Evolutionary conservation across 345 rosid genomes (phyloP).

Genomic region (Gynandropsis gynandra): DNA sequence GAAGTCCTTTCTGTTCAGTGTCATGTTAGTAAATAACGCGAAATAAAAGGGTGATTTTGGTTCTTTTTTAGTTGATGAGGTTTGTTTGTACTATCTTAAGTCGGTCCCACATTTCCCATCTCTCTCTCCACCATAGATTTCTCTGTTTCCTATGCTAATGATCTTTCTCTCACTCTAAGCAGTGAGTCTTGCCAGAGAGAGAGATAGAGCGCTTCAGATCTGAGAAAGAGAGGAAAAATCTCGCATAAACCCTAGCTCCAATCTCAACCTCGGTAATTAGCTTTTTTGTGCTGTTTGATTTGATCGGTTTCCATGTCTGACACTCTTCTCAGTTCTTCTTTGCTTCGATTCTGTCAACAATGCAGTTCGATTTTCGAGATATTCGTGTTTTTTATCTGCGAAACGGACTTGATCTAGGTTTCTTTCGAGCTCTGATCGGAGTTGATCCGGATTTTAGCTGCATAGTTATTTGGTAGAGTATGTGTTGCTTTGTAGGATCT

Average conservation of each 20-base stretch:
- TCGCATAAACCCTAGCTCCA: constrained; percentile 10
- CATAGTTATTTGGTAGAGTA: background rate
- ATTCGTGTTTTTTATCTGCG: constrained; percentile 4
- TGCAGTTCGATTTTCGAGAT: constrained; percentile 15
- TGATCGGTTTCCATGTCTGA: background rate
- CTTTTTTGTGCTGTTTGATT: background rate
- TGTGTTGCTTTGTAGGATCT: constrained; percentile 1
- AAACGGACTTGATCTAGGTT: constrained; percentile 21
- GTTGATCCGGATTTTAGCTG: constrained; percentile 6
- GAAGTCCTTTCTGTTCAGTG: constrained; percentile 8
- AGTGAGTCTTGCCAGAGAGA: constrained; percentile 12
- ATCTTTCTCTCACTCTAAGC: constrained; percentile 14
- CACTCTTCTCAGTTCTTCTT: background rate
- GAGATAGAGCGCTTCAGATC: constrained; percentile 37
- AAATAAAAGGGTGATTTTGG: constrained; percentile 12
- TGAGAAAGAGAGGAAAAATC: constrained; percentile 22
- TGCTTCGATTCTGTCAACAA: constrained; percentile 7
- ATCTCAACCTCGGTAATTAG: constrained; percentile 2
- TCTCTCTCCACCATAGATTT: constrained; percentile 18
- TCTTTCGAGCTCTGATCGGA: constrained; percentile 13
- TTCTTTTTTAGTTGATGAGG: constrained; percentile 15
- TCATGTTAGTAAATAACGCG: constrained; percentile 23
- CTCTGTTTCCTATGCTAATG: constrained; percentile 22
- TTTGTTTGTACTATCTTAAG: constrained; percentile 2
- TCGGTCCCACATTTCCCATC: constrained; percentile 21